Evolutionary conservation across 805 yeast genomes (phyloP).

Genomic region (Ogataea neopini): DNA sequence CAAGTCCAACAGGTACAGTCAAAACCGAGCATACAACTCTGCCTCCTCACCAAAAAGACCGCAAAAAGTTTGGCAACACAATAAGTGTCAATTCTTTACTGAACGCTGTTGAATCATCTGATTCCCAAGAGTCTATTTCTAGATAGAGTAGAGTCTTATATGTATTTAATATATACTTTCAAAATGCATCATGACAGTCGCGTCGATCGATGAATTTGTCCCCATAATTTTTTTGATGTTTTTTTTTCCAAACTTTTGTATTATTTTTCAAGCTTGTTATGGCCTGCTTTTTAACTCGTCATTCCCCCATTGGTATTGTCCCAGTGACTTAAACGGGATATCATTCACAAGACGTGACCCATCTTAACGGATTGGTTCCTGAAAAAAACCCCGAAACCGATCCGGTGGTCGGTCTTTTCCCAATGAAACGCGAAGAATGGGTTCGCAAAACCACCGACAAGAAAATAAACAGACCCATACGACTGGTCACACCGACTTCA

Average conservation of each 20-base stretch:
- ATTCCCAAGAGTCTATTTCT: too few relatives aligned
- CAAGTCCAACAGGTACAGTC: not conserved
- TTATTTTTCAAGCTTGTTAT: too few relatives aligned
- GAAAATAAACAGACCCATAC: not conserved
- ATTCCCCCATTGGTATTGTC: too few relatives aligned
- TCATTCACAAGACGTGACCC: not conserved
- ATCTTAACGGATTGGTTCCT: not conserved
- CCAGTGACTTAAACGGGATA: too few relatives aligned
- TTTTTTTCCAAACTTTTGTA: not conserved
- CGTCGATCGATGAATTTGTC: not conserved
- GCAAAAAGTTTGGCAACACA: conserved; percentile 5
- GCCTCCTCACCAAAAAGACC: not conserved
- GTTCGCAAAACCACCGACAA: conserved; percentile 3
- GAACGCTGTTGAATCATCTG: conserved; percentile 13
- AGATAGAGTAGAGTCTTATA: not conserved
- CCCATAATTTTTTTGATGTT: not conserved
- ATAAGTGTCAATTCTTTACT: conserved; percentile 21
- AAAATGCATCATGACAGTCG: not conserved
- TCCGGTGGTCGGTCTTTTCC: not conserved
- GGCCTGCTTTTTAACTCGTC: too few relatives aligned
- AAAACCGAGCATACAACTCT: not conserved
- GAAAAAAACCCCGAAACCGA: not conserved
- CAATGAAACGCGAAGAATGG: conserved; percentile 17
- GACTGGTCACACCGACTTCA: conserved; percentile 4
- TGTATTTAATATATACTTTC: not conserved